A percentile compares a stretch with the other conserved stretches of the same genome.
phyloP scores from a whole-genome alignment of 2,329 filamentous ascomycete species.

The Sporothrix pseudoabietina region DNA sequence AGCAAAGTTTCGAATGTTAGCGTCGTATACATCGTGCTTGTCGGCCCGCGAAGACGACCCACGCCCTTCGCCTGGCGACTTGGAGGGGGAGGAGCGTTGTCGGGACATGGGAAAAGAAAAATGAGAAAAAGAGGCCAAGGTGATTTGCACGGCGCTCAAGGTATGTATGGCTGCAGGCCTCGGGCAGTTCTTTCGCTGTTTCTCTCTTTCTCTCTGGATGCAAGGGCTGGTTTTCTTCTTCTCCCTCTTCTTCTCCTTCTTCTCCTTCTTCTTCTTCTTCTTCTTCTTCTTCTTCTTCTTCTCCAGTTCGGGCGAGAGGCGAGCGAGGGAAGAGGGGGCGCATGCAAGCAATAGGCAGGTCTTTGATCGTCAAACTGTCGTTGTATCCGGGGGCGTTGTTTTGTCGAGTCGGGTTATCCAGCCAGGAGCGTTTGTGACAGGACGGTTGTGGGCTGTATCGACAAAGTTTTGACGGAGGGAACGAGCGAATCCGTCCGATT shows the following conservation, averaged over 20 bases:
- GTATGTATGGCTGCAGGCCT: not conserved
- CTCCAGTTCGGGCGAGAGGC: not conserved
- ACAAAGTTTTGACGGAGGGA: not conserved
- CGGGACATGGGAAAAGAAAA: constrained; percentile 56
- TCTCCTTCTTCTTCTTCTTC: not conserved
- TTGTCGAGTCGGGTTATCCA: constrained; percentile 7
- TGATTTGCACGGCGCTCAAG: not conserved
- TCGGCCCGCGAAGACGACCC: constrained; percentile 50
- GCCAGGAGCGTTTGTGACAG: constrained; percentile 8
- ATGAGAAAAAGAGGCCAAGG: not conserved
- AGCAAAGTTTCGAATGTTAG: constrained; percentile 92
- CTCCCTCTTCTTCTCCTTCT: not conserved
- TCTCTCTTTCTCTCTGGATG: not conserved
- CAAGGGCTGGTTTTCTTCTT: not conserved
- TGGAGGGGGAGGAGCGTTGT: constrained; percentile 52
- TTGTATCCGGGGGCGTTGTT: not conserved
- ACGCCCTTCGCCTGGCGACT: constrained; percentile 53
- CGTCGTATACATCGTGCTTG: constrained; percentile 65
- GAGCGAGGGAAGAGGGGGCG: not conserved
- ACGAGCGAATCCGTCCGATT: not conserved
- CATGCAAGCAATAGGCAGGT: constrained; percentile 23
- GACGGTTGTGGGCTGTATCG: not conserved
- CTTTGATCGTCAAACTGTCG: not conserved
- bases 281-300: too few relatives aligned
- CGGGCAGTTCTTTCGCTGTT: not conserved